Base-by-base conservation (phyloP, 257 asterid genomes). In the Rehmannia glutinosa region DNA sequence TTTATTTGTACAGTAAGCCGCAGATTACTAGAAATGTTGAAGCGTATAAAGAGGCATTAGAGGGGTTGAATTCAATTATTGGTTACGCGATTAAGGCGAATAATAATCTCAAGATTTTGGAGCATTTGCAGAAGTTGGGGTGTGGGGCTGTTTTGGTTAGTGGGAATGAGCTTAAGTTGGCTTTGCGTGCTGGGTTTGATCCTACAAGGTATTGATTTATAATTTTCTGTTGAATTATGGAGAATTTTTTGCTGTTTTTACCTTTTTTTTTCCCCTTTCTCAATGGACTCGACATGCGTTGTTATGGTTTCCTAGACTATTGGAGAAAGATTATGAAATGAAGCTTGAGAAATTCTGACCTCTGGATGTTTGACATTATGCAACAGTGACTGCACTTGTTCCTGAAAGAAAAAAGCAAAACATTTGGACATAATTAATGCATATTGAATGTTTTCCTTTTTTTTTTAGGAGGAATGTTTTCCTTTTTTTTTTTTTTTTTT, bases 71-170 rank as follows among this genome's bases (percentile, higher is more conserved):
- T 72, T 90, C 97, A 12, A 75, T 86, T 17, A 90, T 93, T 12
- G 96, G 97, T 1, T 92, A 88, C 62, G 96, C 98, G n/a, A 87
- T 93, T 70, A 93, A 93, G 81, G 98, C 98, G 8, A 88, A 93
- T 45, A 93, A 92, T 62, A 90, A 93, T 78, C 86, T 93, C 24
- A 93, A 90, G 86, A 83, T 90, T 68, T 77, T 93, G 82, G 95
- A 88, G 82, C 96, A 90, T 82, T 69, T 93, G 86, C 88, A 83
- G 66, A 65, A 66, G 23, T 75, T 78, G 75, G 97, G 97, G 3
- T 90, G 97, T 75, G 96, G 97, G 25, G 98, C 98, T 70, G 98
- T 93, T 63, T 71, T 93, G 77, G 98, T 93, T 32, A 93, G 98
- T 61, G 98, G 97, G 56, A 93, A 93, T 75, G 97, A 93, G 80